Conservation (phyloP, 768 basidiomycete species). For the Fibroporia radiculosa region DNA sequence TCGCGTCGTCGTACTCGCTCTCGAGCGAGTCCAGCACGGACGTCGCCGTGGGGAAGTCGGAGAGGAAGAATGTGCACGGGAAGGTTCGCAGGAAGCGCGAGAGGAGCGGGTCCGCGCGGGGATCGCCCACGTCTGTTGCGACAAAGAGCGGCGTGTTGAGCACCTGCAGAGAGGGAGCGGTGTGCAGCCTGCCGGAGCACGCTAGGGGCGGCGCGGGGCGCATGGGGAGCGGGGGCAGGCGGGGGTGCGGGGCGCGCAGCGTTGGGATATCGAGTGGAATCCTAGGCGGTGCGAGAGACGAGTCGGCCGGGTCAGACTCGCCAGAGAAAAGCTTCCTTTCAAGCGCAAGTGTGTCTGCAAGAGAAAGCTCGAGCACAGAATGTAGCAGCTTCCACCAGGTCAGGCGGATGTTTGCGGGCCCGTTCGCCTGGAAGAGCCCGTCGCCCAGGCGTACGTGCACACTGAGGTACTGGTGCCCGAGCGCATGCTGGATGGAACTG, state of each 20-base stretch:
- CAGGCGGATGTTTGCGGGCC: constrained; percentile 32
- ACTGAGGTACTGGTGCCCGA: constrained; percentile 41
- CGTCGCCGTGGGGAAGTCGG: constrained; percentile 34
- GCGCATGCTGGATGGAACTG: constrained; percentile 38
- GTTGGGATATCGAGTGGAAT: constrained; percentile 15
- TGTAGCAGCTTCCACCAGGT: constrained; percentile 55
- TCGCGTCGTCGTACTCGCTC: constrained; percentile 43
- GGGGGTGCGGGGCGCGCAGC: constrained; percentile 21
- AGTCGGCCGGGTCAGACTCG: constrained; percentile 3
- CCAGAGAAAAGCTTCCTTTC: constrained; percentile 11
- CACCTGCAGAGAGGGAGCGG: constrained; percentile 21
- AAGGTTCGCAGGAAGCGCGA: constrained; percentile 42
- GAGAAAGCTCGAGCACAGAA: constrained; percentile 35
- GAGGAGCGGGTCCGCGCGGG: constrained; percentile 35
- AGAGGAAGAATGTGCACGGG: constrained; percentile 55
- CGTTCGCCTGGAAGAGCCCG: constrained; percentile 44
- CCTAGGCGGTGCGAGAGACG: constrained; percentile 8
- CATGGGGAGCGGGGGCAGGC: constrained; percentile 18
- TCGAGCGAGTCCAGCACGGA: constrained; percentile 26
- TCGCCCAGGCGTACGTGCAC: constrained; percentile 67
- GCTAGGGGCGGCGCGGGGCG: constrained; percentile 4
- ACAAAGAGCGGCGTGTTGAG: constrained; percentile 60
- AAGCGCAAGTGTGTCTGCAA: constrained; percentile 7
- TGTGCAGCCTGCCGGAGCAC: constrained; percentile 42
- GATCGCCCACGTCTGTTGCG: constrained; percentile 48